Evolutionary conservation across 306 rosid genomes (phyloP), one percentile per base, ranked within the genome.

Genomic region (Medicago lupulina): DNA sequence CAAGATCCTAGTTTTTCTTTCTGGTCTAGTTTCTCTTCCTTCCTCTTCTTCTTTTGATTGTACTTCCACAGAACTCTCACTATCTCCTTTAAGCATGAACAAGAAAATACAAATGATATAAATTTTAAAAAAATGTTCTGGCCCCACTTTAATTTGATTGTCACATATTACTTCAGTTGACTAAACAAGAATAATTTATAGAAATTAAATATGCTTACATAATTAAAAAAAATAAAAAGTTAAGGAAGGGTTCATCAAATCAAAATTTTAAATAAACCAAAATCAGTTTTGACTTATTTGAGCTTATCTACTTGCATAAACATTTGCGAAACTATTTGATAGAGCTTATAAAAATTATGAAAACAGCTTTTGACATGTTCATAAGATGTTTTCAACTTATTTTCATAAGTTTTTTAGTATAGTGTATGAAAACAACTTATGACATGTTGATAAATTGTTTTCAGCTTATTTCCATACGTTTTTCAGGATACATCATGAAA

Each of bases 41-140:
- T 71, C 90, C 70, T 88, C 88, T 40, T 93, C 97, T 76, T 93
- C 97, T 77, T 95, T 95, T 23, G 85, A 36, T 71, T 79, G 86
- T 67, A 73, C 85, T 74, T 87, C 97, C 6, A 82, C 77, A 74
- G 88, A 76, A 70, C 14, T 65, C 65, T 94, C 92, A 17, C 73
- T 65, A 53, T 76, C 98, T 71, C 80, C 94, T 94, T 81, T 7
- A 66, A 78, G 59, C 69, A 73, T 55, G 76, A 51, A 39, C 72
- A 89, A 69, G 40, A 57, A 46, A 75, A 66, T 58, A 73, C 41
- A 73, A 78, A 51, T 40, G 34, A 53, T 38, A 68, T 21, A 40
- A 41, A 71, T 70, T 82, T 57, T 34, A 21, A 58, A 39, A 53
- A 71, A 59, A 54, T 19, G n/a, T 53, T 79, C 31, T 73, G 75